These are phyloP conservation scores for Kwoniella dejecticola DNA, from an alignment of 768 basidiomycete genomes.

Conservation along the genomic window DNA sequence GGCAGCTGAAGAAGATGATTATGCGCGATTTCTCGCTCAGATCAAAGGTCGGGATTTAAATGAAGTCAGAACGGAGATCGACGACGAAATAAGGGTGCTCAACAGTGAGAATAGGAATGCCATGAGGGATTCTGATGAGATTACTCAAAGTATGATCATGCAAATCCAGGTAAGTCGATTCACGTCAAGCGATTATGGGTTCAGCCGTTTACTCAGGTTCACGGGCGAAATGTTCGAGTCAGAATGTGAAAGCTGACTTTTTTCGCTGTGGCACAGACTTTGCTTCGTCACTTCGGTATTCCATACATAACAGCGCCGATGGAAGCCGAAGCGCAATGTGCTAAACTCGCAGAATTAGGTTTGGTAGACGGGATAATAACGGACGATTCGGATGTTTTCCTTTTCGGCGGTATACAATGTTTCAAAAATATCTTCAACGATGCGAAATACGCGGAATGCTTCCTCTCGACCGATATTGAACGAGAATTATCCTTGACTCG, in stretches of 20 bases:
- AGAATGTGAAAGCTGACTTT: too few species aligned
- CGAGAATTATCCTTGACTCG: slow-evolving; percentile 85
- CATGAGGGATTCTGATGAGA: slow-evolving; percentile 90
- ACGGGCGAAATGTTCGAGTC: too few species aligned
- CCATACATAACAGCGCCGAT: slow-evolving; percentile 98
- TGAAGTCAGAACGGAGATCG: slow-evolving; percentile 80
- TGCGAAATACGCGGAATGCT: slow-evolving; percentile 97
- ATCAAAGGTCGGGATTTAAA: slow-evolving; percentile 84
- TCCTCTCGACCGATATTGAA: slow-evolving; percentile 76
- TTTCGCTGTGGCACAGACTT: too few species aligned
- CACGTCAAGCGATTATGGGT: too few species aligned
- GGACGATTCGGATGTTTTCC: slow-evolving; percentile 97
- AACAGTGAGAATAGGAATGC: slow-evolving; percentile 83
- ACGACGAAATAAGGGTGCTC: slow-evolving; percentile 80
- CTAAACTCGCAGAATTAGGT: slow-evolving; percentile 77
- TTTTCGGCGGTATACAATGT: slow-evolving; percentile 92
- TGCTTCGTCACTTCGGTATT: slow-evolving; percentile 92
- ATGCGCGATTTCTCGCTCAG: slow-evolving; percentile 87
- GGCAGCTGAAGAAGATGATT: slow-evolving; percentile 64
- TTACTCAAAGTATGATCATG: slow-evolving; percentile 89
- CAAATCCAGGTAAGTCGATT: slow-evolving; percentile 69
- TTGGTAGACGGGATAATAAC: slow-evolving; percentile 98
- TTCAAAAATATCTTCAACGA: slow-evolving; percentile 99
- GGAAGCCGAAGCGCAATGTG: slow-evolving; percentile 99
- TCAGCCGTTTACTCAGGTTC: too few species aligned